A percentile compares a stretch with the other conserved stretches of the same genome.
phyloP scores from a whole-genome alignment of 768 basidiomycete genomes.

The Chalciporus chontae region DNA sequence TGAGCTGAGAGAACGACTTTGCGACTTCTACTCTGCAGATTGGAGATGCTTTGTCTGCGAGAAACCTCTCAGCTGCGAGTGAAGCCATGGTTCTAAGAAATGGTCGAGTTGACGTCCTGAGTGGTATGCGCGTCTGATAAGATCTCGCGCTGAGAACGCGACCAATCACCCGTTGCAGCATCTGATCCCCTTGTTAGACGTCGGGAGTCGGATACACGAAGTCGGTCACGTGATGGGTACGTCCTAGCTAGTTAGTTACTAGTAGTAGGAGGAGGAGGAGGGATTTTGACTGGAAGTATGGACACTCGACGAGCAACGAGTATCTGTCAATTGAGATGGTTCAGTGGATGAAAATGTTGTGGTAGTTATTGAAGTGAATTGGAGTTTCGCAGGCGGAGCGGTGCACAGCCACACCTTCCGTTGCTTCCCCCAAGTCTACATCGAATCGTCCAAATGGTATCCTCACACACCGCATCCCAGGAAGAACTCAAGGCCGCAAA shows the following conservation, averaged over 20 bases:
- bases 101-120: not conserved
- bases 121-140: slow-evolving; percentile 7
- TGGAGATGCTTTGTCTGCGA: slow-evolving; percentile 75
- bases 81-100: slow-evolving; percentile 31
- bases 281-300: not conserved
- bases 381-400: not conserved
- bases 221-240: not conserved
- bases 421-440: not conserved
- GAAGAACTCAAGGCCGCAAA: slow-evolving; percentile 70
- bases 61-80: slow-evolving; percentile 53
- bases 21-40: slow-evolving; percentile 68
- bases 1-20: slow-evolving; percentile 66
- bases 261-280: too few relatives aligned
- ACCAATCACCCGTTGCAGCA: slow-evolving; percentile 7
- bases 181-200: not conserved
- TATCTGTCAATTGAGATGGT: too few relatives aligned
- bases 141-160: slow-evolving; percentile 7
- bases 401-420: slow-evolving; percentile 22
- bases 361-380: not conserved
- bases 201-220: slow-evolving; percentile 8
- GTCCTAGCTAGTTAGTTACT: too few relatives aligned
- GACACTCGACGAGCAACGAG: too few relatives aligned
- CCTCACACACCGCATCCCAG: slow-evolving; percentile 78
- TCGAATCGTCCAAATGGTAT: slow-evolving; percentile 46
- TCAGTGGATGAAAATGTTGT: not conserved